These are phyloP conservation scores for Conidiobolus incongruus DNA, from an alignment of 371 early-diverging fungal genomes.

Conservation along the genomic window DNA sequence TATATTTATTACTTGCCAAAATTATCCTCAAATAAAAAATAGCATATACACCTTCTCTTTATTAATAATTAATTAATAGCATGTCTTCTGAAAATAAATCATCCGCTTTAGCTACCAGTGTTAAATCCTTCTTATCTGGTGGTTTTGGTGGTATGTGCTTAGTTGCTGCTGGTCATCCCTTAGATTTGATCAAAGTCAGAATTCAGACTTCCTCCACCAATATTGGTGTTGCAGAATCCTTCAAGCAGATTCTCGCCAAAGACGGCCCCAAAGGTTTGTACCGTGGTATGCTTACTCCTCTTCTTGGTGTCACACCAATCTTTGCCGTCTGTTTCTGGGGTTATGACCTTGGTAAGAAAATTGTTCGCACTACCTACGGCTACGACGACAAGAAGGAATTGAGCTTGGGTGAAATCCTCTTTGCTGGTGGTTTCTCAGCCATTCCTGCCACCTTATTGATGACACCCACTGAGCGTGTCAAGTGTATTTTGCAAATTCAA, in stretches of 20 bases:
- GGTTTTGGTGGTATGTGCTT: conserved; percentile 66
- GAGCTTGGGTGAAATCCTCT: conserved; percentile 47
- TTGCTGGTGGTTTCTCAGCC: conserved; percentile 92
- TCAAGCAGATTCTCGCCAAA: conserved; percentile 57
- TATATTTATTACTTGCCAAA: too few relatives aligned
- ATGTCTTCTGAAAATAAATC: too few relatives aligned
- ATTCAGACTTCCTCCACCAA: conserved; percentile 67
- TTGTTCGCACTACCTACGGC: neutral
- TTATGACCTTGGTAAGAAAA: conserved; percentile 27
- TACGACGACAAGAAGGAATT: conserved; percentile 13
- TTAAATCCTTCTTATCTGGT: conserved; percentile 86
- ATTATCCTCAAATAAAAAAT: too few relatives aligned
- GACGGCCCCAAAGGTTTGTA: conserved; percentile 84
- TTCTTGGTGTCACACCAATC: conserved; percentile 83
- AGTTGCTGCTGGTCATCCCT: conserved; percentile 45
- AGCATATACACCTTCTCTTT: too few relatives aligned
- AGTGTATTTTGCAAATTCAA: conserved; percentile 74
- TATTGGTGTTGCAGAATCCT: conserved; percentile 66
- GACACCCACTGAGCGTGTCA: conserved; percentile 86
- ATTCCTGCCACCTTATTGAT: conserved; percentile 80
- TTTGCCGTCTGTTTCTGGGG: conserved; percentile 88
- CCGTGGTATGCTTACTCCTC: conserved; percentile 78
- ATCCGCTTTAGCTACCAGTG: too few relatives aligned
- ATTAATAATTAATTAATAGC: too few relatives aligned
- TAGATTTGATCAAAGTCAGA: conserved; percentile 73